Evolutionary conservation across 805 yeast species (phyloP), one percentile per base, ranked within the genome.

Genomic region (Pichia insulana): DNA sequence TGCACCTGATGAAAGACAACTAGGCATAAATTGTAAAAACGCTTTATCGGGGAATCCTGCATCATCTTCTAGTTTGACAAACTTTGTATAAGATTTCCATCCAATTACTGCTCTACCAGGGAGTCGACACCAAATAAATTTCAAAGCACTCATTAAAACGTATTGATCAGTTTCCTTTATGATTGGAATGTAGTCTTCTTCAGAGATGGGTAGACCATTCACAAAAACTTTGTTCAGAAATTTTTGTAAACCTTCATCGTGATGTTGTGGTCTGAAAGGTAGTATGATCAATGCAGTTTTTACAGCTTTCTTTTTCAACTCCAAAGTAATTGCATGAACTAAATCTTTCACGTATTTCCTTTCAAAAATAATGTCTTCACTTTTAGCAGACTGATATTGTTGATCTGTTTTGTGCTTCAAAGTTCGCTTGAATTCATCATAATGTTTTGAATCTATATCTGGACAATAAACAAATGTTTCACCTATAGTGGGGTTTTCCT

Each of bases 111-210:
- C 86, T 46, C 76, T 74, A 43, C 80, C 81, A 8, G 90, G 90
- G 17, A 89, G 62, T 45, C 97, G 68, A 46, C 89, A 76, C 97
- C 97, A 88, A 36, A 86, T 67, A 62, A 84, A 88, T 57, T 86
- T 87, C 45, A 88, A 65, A 1, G 81, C 81, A 43, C 86, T 73
- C 30, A 83, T 76, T 33, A 88, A 63, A 1, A 89, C 81, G 58
- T 74, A 80, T 43, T 78, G 86, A 50, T 84, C 87, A 0, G 80
- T 70, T 39, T 65, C 54, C 37, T 68, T 58, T 5, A 83, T 67
- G 2, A 71, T 65, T 22, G 65, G 59, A 31, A 67, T 63, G 32
- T 76, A 48, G 1, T 50, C 54, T 5, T 63, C 62, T 7, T 69
- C 67, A 2, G 68, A 54, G 19, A 80, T 63, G 13, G 54, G 51